Percentiles rank a stretch among this genome's conserved stretches.
Evolutionary conservation across 495 filamentous ascomycete genomes (phyloP).

Genomic region (Penicillium desertorum): DNA sequence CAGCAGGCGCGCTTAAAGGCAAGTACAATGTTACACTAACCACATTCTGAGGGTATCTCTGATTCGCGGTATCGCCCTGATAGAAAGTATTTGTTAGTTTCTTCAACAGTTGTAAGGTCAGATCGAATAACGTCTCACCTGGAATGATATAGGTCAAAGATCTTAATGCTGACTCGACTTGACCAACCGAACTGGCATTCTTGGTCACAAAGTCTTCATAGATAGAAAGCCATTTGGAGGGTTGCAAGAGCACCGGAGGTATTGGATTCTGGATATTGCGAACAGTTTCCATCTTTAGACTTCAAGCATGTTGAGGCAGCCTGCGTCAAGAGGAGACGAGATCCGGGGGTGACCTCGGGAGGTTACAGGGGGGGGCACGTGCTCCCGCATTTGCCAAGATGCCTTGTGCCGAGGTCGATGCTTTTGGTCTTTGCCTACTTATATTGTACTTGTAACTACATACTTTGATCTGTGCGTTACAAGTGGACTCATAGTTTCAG

Average conservation of each 20-base stretch:
- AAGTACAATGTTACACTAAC: slow-evolving; percentile 35
- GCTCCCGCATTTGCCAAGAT: slow-evolving; percentile 20
- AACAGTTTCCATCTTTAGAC: slow-evolving; percentile 37
- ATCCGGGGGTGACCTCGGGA: slow-evolving; percentile 5
- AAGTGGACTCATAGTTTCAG: not conserved
- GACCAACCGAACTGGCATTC: slow-evolving; percentile 85
- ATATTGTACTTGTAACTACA: not conserved
- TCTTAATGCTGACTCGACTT: slow-evolving; percentile 89
- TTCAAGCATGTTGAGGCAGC: slow-evolving; percentile 8
- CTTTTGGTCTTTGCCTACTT: slow-evolving; percentile 11
- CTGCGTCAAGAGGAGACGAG: slow-evolving; percentile 12
- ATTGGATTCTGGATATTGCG: slow-evolving; percentile 32
- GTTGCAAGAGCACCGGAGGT: slow-evolving; percentile 47
- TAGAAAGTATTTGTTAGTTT: not conserved
- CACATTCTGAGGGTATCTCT: slow-evolving; percentile 88
- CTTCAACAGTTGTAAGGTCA: not conserved
- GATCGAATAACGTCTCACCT: slow-evolving; percentile 45
- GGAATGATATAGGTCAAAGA: slow-evolving; percentile 95
- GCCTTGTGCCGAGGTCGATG: slow-evolving; percentile 23
- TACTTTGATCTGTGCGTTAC: not conserved
- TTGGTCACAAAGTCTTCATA: slow-evolving; percentile 94
- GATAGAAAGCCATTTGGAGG: slow-evolving; percentile 71
- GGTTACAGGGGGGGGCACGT: slow-evolving; percentile 24
- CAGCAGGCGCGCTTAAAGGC: not conserved
- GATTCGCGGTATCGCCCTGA: slow-evolving; percentile 88